Percentiles rank a stretch among this genome's conserved stretches.
Conservation (phyloP, 495 filamentous ascomycete species). For the Podospora pseudoanserina region DNA sequence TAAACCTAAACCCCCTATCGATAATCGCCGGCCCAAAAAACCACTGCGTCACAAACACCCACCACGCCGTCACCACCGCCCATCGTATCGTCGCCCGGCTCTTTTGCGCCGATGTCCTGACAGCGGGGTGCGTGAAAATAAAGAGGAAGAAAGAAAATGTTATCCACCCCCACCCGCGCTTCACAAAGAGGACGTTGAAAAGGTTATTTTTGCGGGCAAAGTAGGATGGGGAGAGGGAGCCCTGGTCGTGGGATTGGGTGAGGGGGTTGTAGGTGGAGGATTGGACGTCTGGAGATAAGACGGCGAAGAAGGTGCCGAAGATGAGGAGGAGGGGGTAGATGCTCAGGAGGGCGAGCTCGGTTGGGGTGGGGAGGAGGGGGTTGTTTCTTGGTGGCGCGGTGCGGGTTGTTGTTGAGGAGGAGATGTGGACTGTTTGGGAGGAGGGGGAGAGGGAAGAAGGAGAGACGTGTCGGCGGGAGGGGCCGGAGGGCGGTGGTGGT, state of each 20-base stretch:
- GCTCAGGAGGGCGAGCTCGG: constrained; percentile 57
- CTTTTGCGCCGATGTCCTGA: constrained; percentile 33
- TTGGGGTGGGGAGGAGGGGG: constrained; percentile 57
- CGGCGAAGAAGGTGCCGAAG: constrained; percentile 74
- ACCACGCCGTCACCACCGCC: constrained; percentile 65
- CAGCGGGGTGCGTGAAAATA: constrained; percentile 54
- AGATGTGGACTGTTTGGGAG: constrained; percentile 6
- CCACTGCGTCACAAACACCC: constrained; percentile 88
- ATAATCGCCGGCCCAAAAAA: constrained; percentile 89
- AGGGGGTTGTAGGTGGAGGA: constrained; percentile 52
- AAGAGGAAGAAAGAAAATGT: constrained; percentile 63
- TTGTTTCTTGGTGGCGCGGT: constrained; percentile 28
- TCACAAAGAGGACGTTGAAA: constrained; percentile 89
- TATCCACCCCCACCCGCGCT: constrained; percentile 91
- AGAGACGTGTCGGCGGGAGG: constrained; percentile 6
- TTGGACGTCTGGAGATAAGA: constrained; percentile 67
- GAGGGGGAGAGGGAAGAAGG: neutral
- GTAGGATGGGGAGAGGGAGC: constrained; percentile 68
- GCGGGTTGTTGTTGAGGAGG: constrained; percentile 9
- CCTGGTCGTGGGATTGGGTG: constrained; percentile 52
- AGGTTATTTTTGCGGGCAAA: constrained; percentile 90
- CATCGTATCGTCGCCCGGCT: constrained; percentile 61
- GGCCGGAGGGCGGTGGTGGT: constrained; percentile 11
- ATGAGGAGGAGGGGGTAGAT: constrained; percentile 75
- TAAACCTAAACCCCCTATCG: constrained; percentile 76